A percentile compares a stretch with the other conserved stretches of the same genome.
Conservation (phyloP, 2,329 filamentous ascomycete species). For the Aquanectria penicillioides region DNA sequence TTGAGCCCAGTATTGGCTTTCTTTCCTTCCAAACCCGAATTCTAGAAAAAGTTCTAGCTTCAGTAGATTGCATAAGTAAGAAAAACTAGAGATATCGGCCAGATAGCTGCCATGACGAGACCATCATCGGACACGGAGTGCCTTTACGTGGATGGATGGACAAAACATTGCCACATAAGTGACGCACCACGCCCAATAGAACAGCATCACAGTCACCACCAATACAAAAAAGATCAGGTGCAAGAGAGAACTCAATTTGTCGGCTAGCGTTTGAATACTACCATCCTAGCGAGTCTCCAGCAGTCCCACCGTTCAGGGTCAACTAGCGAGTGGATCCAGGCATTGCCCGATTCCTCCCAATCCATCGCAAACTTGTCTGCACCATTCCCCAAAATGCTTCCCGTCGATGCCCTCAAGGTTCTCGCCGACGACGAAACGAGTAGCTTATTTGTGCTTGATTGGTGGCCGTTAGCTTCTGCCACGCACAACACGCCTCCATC, state of each 20-base stretch:
- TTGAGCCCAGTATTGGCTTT: conserved; percentile 48
- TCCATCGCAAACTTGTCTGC: conserved; percentile 4
- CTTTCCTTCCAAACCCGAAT: conserved; percentile 36
- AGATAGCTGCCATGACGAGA: no score
- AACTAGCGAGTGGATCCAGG: conserved; percentile 39
- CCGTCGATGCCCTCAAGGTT: conserved; percentile 37
- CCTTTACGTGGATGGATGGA: no score
- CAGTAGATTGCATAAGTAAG: no score
- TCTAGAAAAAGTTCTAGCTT: no score
- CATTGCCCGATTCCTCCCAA: conserved; percentile 21
- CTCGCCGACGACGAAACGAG: conserved; percentile 27
- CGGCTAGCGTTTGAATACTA: not conserved
- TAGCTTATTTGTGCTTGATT: conserved; percentile 44
- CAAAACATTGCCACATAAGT: not conserved
- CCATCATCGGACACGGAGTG: no score
- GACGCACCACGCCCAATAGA: not conserved
- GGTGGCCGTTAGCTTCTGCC: conserved; percentile 29
- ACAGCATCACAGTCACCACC: not conserved
- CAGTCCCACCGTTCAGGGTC: not conserved
- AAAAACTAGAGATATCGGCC: no score
- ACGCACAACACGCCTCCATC: not conserved
- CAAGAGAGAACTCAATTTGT: conserved; percentile 1
- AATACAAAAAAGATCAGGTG: not conserved
- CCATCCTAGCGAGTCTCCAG: conserved; percentile 6
- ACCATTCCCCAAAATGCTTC: conserved; percentile 15